Base-by-base conservation (phyloP, 192 early-diverging fungal species). In the Thoreauomyces humboldtii region DNA sequence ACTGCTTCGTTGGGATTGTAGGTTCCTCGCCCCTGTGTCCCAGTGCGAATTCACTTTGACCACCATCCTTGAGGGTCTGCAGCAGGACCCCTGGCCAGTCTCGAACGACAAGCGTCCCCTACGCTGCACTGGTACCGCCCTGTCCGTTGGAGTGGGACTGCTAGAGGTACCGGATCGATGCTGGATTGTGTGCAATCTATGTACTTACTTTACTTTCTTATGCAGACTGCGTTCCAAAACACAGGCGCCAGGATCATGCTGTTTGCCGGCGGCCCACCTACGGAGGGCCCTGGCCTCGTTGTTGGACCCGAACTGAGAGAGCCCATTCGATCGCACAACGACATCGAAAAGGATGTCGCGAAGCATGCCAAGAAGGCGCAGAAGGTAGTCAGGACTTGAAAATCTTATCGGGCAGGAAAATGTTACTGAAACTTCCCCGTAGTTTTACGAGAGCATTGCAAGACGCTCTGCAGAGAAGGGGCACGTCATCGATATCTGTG, bases 21-120 rank as follows among this genome's bases (percentile, higher is more conserved):
- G 95, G 57, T 99, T 96, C 77, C 80, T 99, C 65, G 81, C 93
- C 63, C 88, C 95, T 9, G 87, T 98, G 4, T 84, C 91, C 48
- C 90, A 99, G 63, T 98, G 95, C 75, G 95, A 99, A 72, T 99
- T 96, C 73, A 92, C 88, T 21, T 75, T 99, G 61, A 96, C 94
- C 1, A 87, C 90, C 34, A 92, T 96, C 58, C 70, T 99, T 28
- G 95, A 99, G 76, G 90, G 98, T 70, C 82, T 99, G 48, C 96
- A 98, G 80, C 89, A 90, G 55, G 96, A 99, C 73, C 96, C 95
- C 7, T 99, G 95, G 95, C 93, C 94, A 0, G 91, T 95, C 6
- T 86, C 87, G 17, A 84, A 81, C 52, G 94, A 92, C 70, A 91
- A 90, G 72, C 92, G 96, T 36, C 83, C 94, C 24, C 81, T 93